These are phyloP conservation scores for Ophiostoma himal-ulmi DNA, from an alignment of 2,329 filamentous ascomycete species.

Conservation along the genomic window DNA sequence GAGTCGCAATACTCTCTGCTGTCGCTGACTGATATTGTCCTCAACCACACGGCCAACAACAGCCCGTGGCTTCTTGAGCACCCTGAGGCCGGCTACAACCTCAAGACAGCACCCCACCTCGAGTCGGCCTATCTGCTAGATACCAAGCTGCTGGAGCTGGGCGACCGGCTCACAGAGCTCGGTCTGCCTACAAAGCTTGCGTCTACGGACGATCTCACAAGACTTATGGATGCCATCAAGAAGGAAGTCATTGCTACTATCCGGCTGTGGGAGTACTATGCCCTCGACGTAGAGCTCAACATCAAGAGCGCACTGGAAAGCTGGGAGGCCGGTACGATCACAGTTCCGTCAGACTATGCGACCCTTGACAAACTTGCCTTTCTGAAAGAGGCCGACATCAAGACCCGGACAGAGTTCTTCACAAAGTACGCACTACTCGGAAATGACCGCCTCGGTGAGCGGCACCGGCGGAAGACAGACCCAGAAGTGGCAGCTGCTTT, in stretches of 20 bases:
- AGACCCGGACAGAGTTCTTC: conserved; percentile 56
- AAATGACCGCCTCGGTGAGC: conserved; percentile 68
- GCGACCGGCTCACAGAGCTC: conserved; percentile 62
- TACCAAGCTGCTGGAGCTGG: conserved; percentile 64
- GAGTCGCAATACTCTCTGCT: conserved; percentile 79
- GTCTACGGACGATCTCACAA: conserved; percentile 63
- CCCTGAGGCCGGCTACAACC: conserved; percentile 91
- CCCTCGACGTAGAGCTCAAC: conserved; percentile 70
- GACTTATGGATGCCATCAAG: conserved; percentile 80
- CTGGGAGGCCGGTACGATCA: conserved; percentile 60
- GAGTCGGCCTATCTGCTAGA: conserved; percentile 59
- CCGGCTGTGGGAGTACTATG: conserved; percentile 90
- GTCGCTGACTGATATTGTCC: conserved; percentile 90
- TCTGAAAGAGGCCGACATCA: conserved; percentile 41
- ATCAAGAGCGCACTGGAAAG: conserved; percentile 61
- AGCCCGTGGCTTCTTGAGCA: conserved; percentile 91
- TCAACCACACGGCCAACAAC: conserved; percentile 96
- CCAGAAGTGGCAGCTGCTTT: conserved; percentile 64
- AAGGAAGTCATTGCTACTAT: conserved; percentile 69
- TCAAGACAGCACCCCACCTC: conserved; percentile 78
- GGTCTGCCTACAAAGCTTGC: conserved; percentile 71
- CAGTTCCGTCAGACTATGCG: conserved; percentile 44
- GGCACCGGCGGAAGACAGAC: conserved; percentile 67
- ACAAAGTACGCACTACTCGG: conserved; percentile 64
- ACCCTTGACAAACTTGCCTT: conserved; percentile 40